Evolutionary conservation across 805 yeast genomes (phyloP).

Genomic region (Kodamaea laetipori): DNA sequence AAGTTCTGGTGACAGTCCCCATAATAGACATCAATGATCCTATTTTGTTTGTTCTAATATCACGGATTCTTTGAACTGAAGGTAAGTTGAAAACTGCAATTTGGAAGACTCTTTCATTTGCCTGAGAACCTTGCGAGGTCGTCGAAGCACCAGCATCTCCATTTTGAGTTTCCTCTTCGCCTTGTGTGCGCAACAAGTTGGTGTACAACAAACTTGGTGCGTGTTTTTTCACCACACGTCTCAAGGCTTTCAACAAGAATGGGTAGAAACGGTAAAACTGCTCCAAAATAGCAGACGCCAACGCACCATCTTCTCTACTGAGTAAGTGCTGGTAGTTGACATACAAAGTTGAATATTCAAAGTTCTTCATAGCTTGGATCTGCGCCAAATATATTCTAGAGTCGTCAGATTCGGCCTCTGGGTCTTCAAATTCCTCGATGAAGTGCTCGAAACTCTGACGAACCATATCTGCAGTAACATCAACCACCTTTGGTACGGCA

Average conservation of each 20-base stretch:
- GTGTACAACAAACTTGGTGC: slow-evolving; percentile 65
- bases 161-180: slow-evolving; percentile 32
- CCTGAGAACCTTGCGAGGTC: slow-evolving; percentile 44
- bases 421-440: slow-evolving; percentile 60
- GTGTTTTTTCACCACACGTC: slow-evolving; percentile 67
- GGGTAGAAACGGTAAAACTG: slow-evolving; percentile 94
- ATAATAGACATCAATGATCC: slow-evolving; percentile 83
- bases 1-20: slow-evolving; percentile 94
- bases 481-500: slow-evolving; percentile 83
- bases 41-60: slow-evolving; percentile 83
- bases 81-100: slow-evolving; percentile 89
- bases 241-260: slow-evolving; percentile 72
- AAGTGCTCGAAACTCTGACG: slow-evolving; percentile 88
- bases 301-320: slow-evolving; percentile 76
- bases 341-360: slow-evolving; percentile 75
- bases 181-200: slow-evolving; percentile 43
- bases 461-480: slow-evolving; percentile 91
- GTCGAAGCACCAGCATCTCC: slow-evolving; percentile 35
- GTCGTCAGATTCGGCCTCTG: slow-evolving; percentile 41
- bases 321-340: slow-evolving; percentile 82
- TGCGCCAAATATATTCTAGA: slow-evolving; percentile 75
- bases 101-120: slow-evolving; percentile 77
- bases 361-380: slow-evolving; percentile 74
- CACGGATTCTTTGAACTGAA: slow-evolving; percentile 79
- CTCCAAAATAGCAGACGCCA: slow-evolving; percentile 85